These are phyloP conservation scores for Plantago ovata DNA, from an alignment of 257 asterid species.

Conservation along the genomic window DNA sequence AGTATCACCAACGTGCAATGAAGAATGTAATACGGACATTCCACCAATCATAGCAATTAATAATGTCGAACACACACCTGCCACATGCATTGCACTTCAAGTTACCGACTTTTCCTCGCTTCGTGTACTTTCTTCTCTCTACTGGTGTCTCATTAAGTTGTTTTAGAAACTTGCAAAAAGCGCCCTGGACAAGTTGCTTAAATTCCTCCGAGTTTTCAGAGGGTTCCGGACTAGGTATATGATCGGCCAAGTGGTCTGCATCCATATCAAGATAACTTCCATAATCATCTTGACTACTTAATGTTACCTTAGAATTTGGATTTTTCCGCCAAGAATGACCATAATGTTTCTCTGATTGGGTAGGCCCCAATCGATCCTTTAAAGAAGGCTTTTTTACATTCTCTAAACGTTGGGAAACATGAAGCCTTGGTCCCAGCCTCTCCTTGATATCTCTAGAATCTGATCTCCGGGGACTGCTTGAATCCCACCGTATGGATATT, in stretches of 20 bases:
- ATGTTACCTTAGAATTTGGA: slow-evolving; percentile 17
- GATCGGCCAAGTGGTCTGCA: slow-evolving; percentile 30
- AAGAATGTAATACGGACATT: slow-evolving; percentile 23
- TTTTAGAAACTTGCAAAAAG: slow-evolving; percentile 62
- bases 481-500: slow-evolving; percentile 14
- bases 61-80: slow-evolving; percentile 62
- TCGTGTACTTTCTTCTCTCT: slow-evolving; percentile 43
- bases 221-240: slow-evolving; percentile 40
- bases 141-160: slow-evolving; percentile 49
- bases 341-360: slow-evolving; percentile 30
- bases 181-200: slow-evolving; percentile 57
- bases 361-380: slow-evolving; percentile 52
- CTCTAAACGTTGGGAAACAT: slow-evolving; percentile 40
- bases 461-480: slow-evolving; percentile 25
- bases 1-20: slow-evolving; percentile 23
- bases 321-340: slow-evolving; percentile 53
- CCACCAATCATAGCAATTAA: slow-evolving; percentile 37
- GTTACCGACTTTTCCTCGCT: slow-evolving; percentile 47
- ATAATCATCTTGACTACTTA: slow-evolving; percentile 28
- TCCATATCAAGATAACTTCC: slow-evolving; percentile 31
- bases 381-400: slow-evolving; percentile 40
- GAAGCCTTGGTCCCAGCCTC: slow-evolving; percentile 63
- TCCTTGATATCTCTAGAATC: slow-evolving; percentile 49
- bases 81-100: slow-evolving; percentile 70
- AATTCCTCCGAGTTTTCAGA: slow-evolving; percentile 65